Evolutionary conservation across 2,329 filamentous ascomycete genomes (phyloP), one percentile per base, ranked within the genome.

Genomic region (Plectosphaerella plurivora): DNA sequence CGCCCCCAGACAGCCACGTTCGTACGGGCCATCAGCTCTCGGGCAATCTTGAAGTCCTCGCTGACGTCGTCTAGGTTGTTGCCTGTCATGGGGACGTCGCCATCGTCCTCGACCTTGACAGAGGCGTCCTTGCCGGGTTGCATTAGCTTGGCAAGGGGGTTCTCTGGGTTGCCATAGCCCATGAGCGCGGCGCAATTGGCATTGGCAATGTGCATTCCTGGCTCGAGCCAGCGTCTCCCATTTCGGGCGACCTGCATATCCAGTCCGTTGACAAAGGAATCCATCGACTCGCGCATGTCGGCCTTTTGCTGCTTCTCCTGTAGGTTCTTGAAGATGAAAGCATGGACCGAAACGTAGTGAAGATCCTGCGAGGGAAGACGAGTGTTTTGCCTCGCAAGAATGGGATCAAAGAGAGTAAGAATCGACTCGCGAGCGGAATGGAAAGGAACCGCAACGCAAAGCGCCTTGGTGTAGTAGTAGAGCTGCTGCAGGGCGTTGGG

Each of bases 401-500:
- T 68, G 0, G 82, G 82, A 3, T 85, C 80, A 49, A 92, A 86
- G 0, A 92, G 66, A 0, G 86, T 89, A 64, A 86, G 74, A 37
- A 92, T 83, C 1, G 81, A 88, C 47, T 90, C 87, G 5, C 79
- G 76, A 0, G 87, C 83, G n/a, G 83, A 85, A 0, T 68, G 64
- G 53, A 93, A 93, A 0, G 85, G 84, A 2, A 83, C 76, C 0
- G 81, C 73, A 1, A 88, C 88, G 25, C 83, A 88, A 0, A 93
- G 73, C 0, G 84, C 84, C 55, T 89, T 89, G 0, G 77, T 71
- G 57, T 91, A 93, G 54, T 83, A 89, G 60, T 82, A 91, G 0
- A 92, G 68, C 63, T 93, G 88, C 52, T 87, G 82, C 0, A 91
- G 67, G 1, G 80, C 79, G 54, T 89, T 85, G 0, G 87, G 87